Percentiles rank a stretch among this genome's conserved stretches.
Evolutionary conservation across 2,329 filamentous ascomycete genomes (phyloP).

Genomic region (Colletotrichum magnum): DNA sequence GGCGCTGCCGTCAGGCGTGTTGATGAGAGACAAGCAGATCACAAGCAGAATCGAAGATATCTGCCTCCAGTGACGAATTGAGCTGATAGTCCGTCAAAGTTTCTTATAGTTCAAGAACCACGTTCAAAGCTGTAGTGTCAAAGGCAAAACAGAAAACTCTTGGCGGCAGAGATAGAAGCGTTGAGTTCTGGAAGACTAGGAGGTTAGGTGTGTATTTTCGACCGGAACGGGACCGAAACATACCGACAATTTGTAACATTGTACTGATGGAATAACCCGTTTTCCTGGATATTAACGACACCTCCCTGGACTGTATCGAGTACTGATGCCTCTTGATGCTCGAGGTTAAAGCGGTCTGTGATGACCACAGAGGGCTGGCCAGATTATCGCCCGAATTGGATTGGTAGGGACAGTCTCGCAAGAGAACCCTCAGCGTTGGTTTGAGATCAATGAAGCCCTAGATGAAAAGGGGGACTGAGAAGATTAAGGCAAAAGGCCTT

Average conservation of each 20-base stretch:
- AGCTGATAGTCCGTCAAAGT: too few relatives aligned
- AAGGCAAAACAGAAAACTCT: not conserved
- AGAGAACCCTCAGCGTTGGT: not conserved
- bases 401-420: not conserved
- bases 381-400: not conserved
- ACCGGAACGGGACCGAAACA: not conserved
- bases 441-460: not conserved
- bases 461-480: not conserved
- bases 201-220: not conserved
- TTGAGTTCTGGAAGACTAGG: constrained; percentile 14
- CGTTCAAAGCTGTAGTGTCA: too few relatives aligned
- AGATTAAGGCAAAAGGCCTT: not conserved
- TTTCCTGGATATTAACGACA: not conserved
- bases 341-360: too few relatives aligned
- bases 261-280: constrained; percentile 4
- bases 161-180: not conserved
- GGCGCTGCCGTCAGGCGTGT: not conserved
- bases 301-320: too few relatives aligned
- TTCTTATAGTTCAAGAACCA: too few relatives aligned
- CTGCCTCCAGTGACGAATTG: too few relatives aligned
- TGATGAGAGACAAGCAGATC: not conserved
- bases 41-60: too few relatives aligned
- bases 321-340: too few relatives aligned
- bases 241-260: constrained; percentile 28
- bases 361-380: not conserved